Evolutionary conservation across 768 basidiomycete genomes (phyloP), one percentile per base, ranked within the genome.

Genomic region (Collybia nuda): DNA sequence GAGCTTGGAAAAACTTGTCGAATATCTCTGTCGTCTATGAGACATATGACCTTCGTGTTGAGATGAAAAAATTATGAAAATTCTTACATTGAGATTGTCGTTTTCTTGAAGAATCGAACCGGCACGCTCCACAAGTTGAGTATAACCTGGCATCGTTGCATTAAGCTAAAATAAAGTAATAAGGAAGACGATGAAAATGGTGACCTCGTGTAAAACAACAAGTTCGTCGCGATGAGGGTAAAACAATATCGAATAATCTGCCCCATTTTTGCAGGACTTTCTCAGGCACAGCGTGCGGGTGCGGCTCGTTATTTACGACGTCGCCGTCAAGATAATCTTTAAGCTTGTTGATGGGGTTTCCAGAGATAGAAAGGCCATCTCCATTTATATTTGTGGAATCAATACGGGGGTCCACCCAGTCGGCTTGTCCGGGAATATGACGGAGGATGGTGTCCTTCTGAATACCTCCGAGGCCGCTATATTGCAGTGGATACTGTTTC

Each of bases 201-300:
- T 9, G 56, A 88, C 89, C 88, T 68, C 90, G 70, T 15, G 90
- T 92, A 62, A 93, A 92, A 63, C 90, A 93, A 56, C 90, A 92
- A 1, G 81, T 82, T 40, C 86, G 72, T 32, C 62, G 66, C 23
- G 79, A 69, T 8, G 81, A 82, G 0, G 88, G 86, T 8, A 78
- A 62, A 9, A 90, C 86, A 40, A 93, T 90, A 55, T 92, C 90
- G 58, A 92, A 92, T 21, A 91, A 66, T 22, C 84, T 74, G 2
- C 88, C 89, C 86, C 90, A 91, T 67, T 85, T 90, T 55, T 64
- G 57, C 3, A 93, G 67, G 17, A 88, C 75, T 47, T 78, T 82
- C 46, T 85, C 81, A 2, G 86, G 78, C 9, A 92, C 72, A 18
- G 58, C 64, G 54, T 67, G 67, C 17, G 61, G 62, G 28, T 63